Evolutionary conservation across 1,284 basidiomycete genomes (phyloP), one percentile per base, ranked within the genome.

Genomic region (Sanghuangporus weigelae): DNA sequence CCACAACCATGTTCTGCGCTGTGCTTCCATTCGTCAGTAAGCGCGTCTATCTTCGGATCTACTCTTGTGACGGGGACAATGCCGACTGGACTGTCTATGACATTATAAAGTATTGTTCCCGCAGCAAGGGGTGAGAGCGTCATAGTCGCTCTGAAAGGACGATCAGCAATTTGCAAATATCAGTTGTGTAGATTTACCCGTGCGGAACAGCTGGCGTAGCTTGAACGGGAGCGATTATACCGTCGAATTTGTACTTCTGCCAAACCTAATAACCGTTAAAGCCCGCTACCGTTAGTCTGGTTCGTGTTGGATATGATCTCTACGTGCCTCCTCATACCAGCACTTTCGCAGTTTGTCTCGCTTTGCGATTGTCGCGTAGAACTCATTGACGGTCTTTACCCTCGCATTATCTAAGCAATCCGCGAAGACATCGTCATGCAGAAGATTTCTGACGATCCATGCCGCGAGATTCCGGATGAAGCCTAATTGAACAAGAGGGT

Each of bases 1-100:
- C 84, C 80, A 61, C 76, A 78, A 14, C 74, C 71, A 16, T 73
- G 70, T 59, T 78, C 78, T 54, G 72, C 68, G 16, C 71, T 38
- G 19, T 54, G 31, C 36, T 23, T 79, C 85, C 85, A 93, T 66
- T 84, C 84, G 7, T 80, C 74, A 0, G 85, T 81, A 39, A 90
- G 70, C 7, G 73, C 72, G 72, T 97, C 95, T 49, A 78, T 78
- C 2, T 67, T 66, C 0, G 85, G 73, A 68, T 93, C 84, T 40
- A 97, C 92, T 16, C 83, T 83, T 2, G 91, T 93, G 19, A 96
- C 88, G 4, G 95, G 95, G 0, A 97, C 68, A 51, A 83, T 79
- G 8, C 93, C 93, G 14, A 85, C 89, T 0, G 94, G 86, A 31
- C 81, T 81, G 69, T 96, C 92, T 62, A 92, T 75, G 49, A 95